phyloP scores from a whole-genome alignment of 192 early-diverging fungal genomes.

The Phycomyces blakesleeanus region DNA sequence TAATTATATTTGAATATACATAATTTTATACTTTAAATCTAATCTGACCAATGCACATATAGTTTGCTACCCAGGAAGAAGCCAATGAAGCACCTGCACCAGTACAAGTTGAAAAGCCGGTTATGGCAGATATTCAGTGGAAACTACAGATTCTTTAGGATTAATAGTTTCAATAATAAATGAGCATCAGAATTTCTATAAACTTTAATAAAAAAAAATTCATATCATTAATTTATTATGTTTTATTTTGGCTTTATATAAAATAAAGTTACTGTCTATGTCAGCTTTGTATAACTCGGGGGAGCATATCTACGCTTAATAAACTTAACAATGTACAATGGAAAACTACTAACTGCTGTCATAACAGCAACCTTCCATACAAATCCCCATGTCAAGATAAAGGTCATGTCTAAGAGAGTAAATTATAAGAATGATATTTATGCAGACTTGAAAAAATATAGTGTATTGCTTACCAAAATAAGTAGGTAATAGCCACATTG shows the following conservation, averaged over 20 bases:
- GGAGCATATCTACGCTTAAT: constrained; percentile 78
- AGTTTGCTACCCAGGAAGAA: constrained; percentile 21
- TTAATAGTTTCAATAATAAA: no score
- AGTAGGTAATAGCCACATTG: constrained; percentile 86
- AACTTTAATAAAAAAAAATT: no score
- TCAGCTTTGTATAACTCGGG: constrained; percentile 86
- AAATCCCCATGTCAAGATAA: constrained; percentile 84
- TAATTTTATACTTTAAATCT: not conserved
- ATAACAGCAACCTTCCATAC: constrained; percentile 90
- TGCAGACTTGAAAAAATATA: not conserved
- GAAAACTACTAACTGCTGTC: constrained; percentile 80
- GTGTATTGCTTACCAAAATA: constrained; percentile 75
- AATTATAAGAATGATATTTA: no score
- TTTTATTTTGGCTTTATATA: not conserved
- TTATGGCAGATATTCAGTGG: constrained; percentile 24
- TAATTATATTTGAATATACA: constrained; percentile 1
- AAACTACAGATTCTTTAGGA: constrained; percentile 29
- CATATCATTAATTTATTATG: no score
- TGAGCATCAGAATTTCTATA: no score
- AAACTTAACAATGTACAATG: constrained; percentile 83
- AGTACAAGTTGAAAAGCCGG: constrained; percentile 27
- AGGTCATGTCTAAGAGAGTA: constrained; percentile 64
- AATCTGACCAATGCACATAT: not conserved
- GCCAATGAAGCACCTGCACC: constrained; percentile 6
- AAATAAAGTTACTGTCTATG: constrained; percentile 6